phyloP scores from a whole-genome alignment of 1,284 basidiomycete species.

The Fomes fomentarius region DNA sequence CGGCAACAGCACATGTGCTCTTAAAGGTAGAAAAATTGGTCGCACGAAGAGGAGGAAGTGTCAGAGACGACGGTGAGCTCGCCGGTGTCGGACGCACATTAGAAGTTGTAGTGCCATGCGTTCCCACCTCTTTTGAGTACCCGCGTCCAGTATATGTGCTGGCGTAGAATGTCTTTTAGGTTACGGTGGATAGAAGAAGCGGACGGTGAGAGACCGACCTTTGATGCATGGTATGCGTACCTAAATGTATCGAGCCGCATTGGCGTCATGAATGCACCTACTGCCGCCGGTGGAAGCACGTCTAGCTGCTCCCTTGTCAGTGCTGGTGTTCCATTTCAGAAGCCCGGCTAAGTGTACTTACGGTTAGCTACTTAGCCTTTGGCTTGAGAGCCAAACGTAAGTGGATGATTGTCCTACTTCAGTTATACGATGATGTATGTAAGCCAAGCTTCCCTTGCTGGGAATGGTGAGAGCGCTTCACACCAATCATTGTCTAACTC shows the following conservation, averaged over 20 bases:
- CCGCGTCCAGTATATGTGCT: background rate
- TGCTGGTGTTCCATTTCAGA: background rate
- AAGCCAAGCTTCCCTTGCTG: background rate
- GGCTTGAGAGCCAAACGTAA: background rate
- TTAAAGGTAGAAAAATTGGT: background rate
- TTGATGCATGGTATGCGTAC: background rate
- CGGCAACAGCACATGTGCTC: too few species aligned
- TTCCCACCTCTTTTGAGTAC: background rate
- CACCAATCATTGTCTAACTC: too few species aligned
- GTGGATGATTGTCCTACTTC: background rate
- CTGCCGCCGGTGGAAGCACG: background rate
- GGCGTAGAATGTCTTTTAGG: too few species aligned
- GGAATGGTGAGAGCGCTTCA: too few species aligned
- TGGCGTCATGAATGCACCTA: background rate
- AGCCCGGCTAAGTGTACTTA: background rate
- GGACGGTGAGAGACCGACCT: too few species aligned
- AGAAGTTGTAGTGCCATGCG: constrained; percentile 15
- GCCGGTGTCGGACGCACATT: constrained; percentile 7
- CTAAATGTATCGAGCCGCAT: too few species aligned
- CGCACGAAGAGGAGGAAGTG: background rate
- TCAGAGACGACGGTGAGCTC: background rate
- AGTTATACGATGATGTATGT: background rate
- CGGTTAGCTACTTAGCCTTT: background rate
- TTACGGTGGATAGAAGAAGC: too few species aligned
- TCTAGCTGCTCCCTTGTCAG: background rate